These are phyloP conservation scores for Aspergillus ochraceoroseus DNA, from an alignment of 2,329 filamentous ascomycete genomes.

Conservation along the genomic window DNA sequence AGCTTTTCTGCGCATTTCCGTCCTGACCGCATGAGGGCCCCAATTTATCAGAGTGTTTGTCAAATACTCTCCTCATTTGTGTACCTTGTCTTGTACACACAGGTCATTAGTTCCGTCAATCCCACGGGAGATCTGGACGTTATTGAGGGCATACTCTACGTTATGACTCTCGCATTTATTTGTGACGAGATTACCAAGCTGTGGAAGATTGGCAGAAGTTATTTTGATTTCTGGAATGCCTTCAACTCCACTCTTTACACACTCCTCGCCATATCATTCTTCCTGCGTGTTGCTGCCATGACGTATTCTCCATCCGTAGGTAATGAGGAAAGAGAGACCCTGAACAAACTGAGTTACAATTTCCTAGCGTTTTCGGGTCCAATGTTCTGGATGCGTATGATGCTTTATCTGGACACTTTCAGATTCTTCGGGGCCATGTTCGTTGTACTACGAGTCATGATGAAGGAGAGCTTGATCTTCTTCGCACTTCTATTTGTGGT, in stretches of 20 bases:
- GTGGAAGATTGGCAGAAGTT: constrained; percentile 88
- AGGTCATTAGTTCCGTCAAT: constrained; percentile 92
- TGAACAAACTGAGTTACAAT: constrained; percentile 84
- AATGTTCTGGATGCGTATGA: constrained; percentile 91
- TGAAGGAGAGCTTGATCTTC: constrained; percentile 92
- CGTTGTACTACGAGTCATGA: constrained; percentile 91
- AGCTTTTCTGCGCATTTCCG: constrained; percentile 78
- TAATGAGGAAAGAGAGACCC: constrained; percentile 52
- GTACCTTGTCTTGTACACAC: constrained; percentile 80
- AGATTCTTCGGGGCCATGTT: constrained; percentile 98
- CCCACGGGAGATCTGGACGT: constrained; percentile 73
- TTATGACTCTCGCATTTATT: constrained; percentile 87
- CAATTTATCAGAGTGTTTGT: constrained; percentile 84
- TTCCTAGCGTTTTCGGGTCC: constrained; percentile 89
- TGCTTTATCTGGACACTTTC: constrained; percentile 89
- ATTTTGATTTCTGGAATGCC: constrained; percentile 93
- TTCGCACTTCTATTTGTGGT: constrained; percentile 85
- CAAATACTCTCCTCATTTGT: constrained; percentile 80
- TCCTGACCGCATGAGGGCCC: constrained; percentile 88
- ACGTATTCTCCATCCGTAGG: constrained; percentile 53
- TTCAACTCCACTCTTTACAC: constrained; percentile 84
- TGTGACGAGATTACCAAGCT: constrained; percentile 84
- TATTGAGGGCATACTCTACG: constrained; percentile 77
- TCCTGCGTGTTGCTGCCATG: constrained; percentile 73
- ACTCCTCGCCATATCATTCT: constrained; percentile 71